Percentiles rank a stretch among this genome's conserved stretches.
Evolutionary conservation across 2,329 filamentous ascomycete genomes (phyloP).

Genomic region (Nothophoma quercina): DNA sequence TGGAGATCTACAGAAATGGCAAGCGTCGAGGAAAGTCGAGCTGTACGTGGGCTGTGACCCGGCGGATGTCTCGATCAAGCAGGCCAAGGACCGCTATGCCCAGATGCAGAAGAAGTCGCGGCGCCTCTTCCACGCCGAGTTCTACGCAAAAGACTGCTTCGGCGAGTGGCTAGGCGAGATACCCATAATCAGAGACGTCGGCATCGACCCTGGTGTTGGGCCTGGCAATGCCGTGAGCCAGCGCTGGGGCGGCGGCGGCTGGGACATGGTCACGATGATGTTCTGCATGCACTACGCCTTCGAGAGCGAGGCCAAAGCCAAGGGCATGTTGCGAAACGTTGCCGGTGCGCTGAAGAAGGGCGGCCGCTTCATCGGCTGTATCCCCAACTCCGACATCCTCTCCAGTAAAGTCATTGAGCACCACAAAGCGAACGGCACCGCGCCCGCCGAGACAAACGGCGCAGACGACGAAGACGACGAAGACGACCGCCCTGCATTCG

Average conservation of each 20-base stretch:
- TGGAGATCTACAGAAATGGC: slow-evolving; percentile 94
- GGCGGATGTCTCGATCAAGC: slow-evolving; percentile 88
- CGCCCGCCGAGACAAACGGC: slow-evolving; percentile 47
- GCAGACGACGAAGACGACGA: slow-evolving; percentile 39
- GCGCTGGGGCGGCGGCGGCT: slow-evolving; percentile 75
- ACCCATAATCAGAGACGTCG: slow-evolving; percentile 82
- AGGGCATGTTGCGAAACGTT: slow-evolving; percentile 92
- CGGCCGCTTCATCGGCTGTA: slow-evolving; percentile 91
- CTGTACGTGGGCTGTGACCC: slow-evolving; percentile 95
- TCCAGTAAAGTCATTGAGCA: slow-evolving; percentile 78
- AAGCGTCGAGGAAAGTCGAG: slow-evolving; percentile 86
- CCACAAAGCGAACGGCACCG: slow-evolving; percentile 63
- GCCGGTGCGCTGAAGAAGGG: slow-evolving; percentile 90
- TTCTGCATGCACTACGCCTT: slow-evolving; percentile 99
- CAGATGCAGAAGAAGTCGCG: slow-evolving; percentile 70
- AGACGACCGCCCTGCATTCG: slow-evolving; percentile 46
- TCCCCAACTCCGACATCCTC: slow-evolving; percentile 95
- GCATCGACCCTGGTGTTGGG: slow-evolving; percentile 77
- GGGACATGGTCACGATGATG: slow-evolving; percentile 98
- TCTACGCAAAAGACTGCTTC: slow-evolving; percentile 92
- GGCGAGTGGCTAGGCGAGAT: slow-evolving; percentile 83
- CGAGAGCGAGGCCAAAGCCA: slow-evolving; percentile 87
- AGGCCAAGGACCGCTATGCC: slow-evolving; percentile 84
- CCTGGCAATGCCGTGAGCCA: slow-evolving; percentile 66
- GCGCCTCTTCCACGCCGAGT: slow-evolving; percentile 81